Conservation (phyloP, 83 land plant genomes). For the Larix sibirica region DNA sequence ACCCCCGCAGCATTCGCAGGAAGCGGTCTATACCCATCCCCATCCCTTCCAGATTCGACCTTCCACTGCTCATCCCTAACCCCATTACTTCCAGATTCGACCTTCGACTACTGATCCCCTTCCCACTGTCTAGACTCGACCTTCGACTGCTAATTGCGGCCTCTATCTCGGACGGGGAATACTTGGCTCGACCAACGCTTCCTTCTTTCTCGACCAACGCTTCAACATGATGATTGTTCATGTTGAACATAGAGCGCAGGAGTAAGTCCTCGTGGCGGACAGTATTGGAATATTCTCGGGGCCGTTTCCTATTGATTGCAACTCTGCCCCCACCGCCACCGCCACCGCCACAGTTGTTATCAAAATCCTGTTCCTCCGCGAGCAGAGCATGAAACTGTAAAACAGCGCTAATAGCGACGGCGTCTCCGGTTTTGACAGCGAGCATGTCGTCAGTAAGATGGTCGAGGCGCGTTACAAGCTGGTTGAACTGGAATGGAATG, state of each 20-base stretch:
- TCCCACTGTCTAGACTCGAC: neutral
- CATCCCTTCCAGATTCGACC: neutral
- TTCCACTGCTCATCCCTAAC: neutral
- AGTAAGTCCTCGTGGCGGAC: constrained; percentile 4
- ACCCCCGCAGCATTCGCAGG: constrained; percentile 48
- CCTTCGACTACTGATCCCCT: neutral
- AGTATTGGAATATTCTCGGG: constrained; percentile 16
- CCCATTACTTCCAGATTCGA: neutral
- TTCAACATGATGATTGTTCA: constrained; percentile 16
- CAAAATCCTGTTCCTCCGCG: constrained; percentile 35
- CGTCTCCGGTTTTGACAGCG: constrained; percentile 76
- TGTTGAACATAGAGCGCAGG: constrained; percentile 20
- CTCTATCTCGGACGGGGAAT: neutral
- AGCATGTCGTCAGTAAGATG: constrained; percentile 57
- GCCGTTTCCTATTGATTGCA: neutral
- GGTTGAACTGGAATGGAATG: constrained; percentile 81
- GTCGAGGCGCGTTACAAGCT: constrained; percentile 47
- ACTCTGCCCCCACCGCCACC: neutral
- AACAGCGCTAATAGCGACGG: constrained; percentile 68
- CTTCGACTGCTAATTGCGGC: neutral
- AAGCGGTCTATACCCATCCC: constrained; percentile 28
- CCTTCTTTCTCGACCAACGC: constrained; percentile 46
- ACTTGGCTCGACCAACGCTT: neutral
- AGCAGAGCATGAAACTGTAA: constrained; percentile 68
- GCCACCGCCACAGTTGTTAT: neutral